A percentile compares a stretch with the other conserved stretches of the same genome.
These are phyloP conservation scores for Coffea eugenioides DNA, from an alignment of 257 asterid genomes.

Conservation along the genomic window DNA sequence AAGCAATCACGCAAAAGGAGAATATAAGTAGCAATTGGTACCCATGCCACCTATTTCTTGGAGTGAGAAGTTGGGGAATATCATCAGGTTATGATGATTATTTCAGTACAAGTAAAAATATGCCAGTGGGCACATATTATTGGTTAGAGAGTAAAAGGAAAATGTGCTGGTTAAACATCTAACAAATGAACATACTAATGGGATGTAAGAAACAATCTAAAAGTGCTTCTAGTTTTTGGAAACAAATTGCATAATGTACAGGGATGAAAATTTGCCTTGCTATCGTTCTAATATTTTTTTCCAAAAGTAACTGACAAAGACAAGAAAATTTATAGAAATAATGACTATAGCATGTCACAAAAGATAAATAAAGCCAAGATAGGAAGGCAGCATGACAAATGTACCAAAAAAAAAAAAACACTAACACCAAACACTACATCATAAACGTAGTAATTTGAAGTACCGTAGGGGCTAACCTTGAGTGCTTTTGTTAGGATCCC, in stretches of 20 bases:
- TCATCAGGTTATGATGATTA: too few relatives aligned
- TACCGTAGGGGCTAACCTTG: slow-evolving; percentile 47
- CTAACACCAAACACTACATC: neutral
- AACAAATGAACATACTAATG: neutral
- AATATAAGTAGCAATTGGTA: neutral
- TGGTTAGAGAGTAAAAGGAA: neutral
- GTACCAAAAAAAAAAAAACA: neutral
- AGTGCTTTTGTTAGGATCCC: slow-evolving; percentile 61
- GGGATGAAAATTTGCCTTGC: neutral
- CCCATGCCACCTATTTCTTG: too few relatives aligned
- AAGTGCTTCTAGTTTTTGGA: neutral
- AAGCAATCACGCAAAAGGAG: neutral
- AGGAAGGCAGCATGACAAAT: neutral
- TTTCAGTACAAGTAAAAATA: neutral
- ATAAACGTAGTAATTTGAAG: neutral
- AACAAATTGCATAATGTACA: neutral
- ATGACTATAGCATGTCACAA: neutral
- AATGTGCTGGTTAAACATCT: neutral
- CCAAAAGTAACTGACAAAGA: neutral
- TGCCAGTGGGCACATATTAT: neutral
- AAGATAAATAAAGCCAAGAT: neutral
- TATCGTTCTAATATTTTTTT: neutral
- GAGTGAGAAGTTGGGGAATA: too few relatives aligned
- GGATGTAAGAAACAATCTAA: neutral
- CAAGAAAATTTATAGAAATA: neutral